Evolutionary conservation across 169 alveolate genomes (phyloP).

Genomic region (Plasmodium knowlesi): DNA sequence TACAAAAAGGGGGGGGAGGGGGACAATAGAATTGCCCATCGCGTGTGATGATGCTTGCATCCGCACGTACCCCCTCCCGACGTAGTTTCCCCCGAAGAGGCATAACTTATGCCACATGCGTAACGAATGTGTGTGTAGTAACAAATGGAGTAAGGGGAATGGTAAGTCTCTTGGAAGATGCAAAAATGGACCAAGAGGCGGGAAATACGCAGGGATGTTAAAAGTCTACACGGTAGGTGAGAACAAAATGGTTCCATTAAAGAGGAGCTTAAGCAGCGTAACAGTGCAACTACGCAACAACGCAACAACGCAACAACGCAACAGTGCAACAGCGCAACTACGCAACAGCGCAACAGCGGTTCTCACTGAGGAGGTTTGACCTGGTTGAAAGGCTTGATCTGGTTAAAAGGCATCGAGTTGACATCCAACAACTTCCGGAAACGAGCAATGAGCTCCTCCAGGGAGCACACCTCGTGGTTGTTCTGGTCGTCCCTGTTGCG

Average conservation of each 20-base stretch:
- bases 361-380: background rate
- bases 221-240: background rate
- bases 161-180: background rate
- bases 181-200: background rate
- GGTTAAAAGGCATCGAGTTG: slow-evolving; percentile 74
- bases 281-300: too few species aligned
- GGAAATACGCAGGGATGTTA: background rate
- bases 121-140: background rate
- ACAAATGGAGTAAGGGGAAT: background rate
- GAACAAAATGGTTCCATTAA: background rate
- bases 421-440: slow-evolving; percentile 72
- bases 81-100: too few species aligned
- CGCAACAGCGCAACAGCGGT: background rate
- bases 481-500: slow-evolving; percentile 89
- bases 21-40: background rate
- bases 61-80: background rate
- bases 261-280: too few species aligned
- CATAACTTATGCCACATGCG: background rate
- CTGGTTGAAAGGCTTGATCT: slow-evolving; percentile 33
- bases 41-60: background rate
- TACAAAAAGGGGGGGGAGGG: background rate
- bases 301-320: background rate
- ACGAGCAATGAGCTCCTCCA: slow-evolving; percentile 78
- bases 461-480: slow-evolving; percentile 79
- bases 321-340: background rate